Percentiles rank a stretch among this genome's conserved stretches.
Conservation (phyloP, 176 grass and related monocot genomes). For the Oryza longistaminata region DNA sequence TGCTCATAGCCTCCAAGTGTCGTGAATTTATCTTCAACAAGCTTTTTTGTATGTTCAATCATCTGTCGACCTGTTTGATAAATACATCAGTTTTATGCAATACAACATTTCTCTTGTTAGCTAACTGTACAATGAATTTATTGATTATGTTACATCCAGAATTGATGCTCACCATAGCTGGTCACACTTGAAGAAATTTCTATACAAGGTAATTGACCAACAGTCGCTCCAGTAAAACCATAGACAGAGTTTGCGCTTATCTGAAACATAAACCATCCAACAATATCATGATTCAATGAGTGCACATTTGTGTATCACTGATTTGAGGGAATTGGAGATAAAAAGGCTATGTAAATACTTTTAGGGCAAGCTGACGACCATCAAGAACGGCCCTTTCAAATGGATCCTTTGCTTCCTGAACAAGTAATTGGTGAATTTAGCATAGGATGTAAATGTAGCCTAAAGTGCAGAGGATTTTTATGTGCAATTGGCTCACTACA, state of each 20-base stretch:
- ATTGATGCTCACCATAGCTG: slow-evolving; percentile 73
- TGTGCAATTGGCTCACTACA: slow-evolving; percentile 14
- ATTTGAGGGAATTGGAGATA: background rate
- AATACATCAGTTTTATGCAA: slow-evolving; percentile 22
- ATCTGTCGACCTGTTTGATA: slow-evolving; percentile 80
- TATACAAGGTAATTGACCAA: slow-evolving; percentile 96
- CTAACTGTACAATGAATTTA: slow-evolving; percentile 5
- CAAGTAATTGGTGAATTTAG: slow-evolving; percentile 27
- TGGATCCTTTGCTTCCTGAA: slow-evolving; percentile 96
- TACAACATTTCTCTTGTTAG: slow-evolving; percentile 17
- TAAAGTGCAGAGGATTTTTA: slow-evolving; percentile 17
- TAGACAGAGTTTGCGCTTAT: slow-evolving; percentile 98
- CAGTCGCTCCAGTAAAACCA: slow-evolving; percentile 96
- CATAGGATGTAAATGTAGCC: slow-evolving; percentile 40
- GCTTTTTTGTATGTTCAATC: slow-evolving; percentile 99
- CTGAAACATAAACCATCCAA: slow-evolving; percentile 48
- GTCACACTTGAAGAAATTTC: slow-evolving; percentile 99
- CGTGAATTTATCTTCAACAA: slow-evolving; percentile 97
- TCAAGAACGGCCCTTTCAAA: slow-evolving; percentile 96
- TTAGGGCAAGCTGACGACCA: slow-evolving; percentile 90
- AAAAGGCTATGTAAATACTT: slow-evolving; percentile 57
- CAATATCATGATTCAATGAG: slow-evolving; percentile 29
- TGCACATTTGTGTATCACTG: background rate
- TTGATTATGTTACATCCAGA: slow-evolving; percentile 19
- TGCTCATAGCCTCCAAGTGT: slow-evolving; percentile 79